Base-by-base conservation (phyloP, 805 yeast species). In the Cyberlindnera xishuangbannaensis region DNA sequence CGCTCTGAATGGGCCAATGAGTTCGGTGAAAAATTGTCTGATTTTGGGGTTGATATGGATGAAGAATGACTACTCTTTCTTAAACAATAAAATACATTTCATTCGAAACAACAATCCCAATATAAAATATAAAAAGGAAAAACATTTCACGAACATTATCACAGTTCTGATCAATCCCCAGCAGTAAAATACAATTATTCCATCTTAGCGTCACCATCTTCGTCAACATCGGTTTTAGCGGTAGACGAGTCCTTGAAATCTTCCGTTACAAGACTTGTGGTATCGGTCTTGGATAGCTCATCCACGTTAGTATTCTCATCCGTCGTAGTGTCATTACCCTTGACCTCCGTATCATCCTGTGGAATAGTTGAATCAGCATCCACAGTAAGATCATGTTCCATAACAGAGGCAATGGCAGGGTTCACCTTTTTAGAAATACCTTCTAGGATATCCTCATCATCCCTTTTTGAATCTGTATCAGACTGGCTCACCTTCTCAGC, bases 1-100 rank as follows among this genome's bases (percentile, higher is more conserved):
- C 53, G 78, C 22, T 62, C 58, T 11, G 64, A 72, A 26, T 88
- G 95, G 95, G 59, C 57, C 36, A 86, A 83, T 52, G 77, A 69
- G 13, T 68, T 80, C 53, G 98, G 98, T n/a, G 97, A 90, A 50
- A 70, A 71, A 10, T 61, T 90, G 28, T 71, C 70, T 25, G 96
- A 86, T 57, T 88, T 76, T 55, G 97, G 97, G 0, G 97, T 90
- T 3, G 97, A 88, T 51, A 38, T 72, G 7, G 81, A 75, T 1
- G 15, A 6, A n/a, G 12, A 16, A 17, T 13, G 23, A 16, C 14
- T 21, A 8, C 13, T 7, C 19, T 23, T 10, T 14, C 15, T 29
- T 29, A 4, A 15, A 7, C 13, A 21, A 19, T 15, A 15, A 29
- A 27, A 21, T 7, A 29, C 17, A 18, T 23, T n/a, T 21, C 18